Percentiles rank a stretch among this genome's conserved stretches.
These are phyloP conservation scores for Neonectria punicea DNA, from an alignment of 2,329 filamentous ascomycete genomes.

Conservation along the genomic window DNA sequence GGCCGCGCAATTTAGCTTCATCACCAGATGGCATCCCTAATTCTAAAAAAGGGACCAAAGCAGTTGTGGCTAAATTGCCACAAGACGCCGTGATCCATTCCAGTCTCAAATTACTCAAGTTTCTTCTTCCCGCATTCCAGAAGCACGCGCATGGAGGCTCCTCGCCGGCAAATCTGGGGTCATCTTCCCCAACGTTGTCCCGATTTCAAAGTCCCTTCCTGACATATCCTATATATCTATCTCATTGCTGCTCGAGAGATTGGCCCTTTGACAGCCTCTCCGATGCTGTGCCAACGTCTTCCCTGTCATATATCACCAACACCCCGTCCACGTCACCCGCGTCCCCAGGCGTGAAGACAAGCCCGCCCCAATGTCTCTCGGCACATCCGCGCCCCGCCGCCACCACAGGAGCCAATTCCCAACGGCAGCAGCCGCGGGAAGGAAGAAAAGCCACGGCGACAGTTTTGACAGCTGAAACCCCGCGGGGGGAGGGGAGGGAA, in stretches of 20 bases:
- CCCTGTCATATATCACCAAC: neutral
- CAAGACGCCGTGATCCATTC: neutral
- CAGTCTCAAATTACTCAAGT: neutral
- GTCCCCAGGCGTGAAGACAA: neutral
- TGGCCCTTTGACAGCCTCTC: neutral
- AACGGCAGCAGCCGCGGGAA: neutral
- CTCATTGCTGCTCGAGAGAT: neutral
- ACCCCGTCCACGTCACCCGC: neutral
- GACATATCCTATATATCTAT: neutral
- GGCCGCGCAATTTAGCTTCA: neutral
- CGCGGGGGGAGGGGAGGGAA: neutral
- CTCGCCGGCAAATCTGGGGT: neutral
- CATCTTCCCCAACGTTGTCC: neutral
- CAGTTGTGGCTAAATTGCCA: no score
- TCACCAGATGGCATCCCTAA: neutral
- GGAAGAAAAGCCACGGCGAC: neutral
- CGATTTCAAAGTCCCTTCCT: neutral
- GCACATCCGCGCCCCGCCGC: neutral
- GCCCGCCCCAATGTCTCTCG: neutral
- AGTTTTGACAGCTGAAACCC: neutral
- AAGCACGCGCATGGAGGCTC: neutral
- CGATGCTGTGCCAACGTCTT: neutral
- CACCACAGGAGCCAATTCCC: neutral
- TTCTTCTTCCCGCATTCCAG: constrained; percentile 7
- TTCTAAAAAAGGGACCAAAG: neutral